Conservation (phyloP, 129 eudicot species). For the Centaurea solstitialis region DNA sequence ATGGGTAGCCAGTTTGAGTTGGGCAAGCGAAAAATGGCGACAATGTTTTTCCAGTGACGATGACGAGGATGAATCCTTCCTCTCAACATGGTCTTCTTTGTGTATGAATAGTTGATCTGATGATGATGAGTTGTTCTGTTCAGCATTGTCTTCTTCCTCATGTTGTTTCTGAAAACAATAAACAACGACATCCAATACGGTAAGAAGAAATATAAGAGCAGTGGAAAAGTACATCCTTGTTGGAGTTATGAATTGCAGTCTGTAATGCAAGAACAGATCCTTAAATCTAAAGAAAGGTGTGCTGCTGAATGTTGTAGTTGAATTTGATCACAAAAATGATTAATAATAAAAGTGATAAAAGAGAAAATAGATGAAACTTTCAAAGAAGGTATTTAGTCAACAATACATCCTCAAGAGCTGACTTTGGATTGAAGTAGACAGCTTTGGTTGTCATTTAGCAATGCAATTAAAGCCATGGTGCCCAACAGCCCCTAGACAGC, state of each 20-base stretch:
- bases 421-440: background rate
- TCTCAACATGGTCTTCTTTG: slow-evolving; percentile 1
- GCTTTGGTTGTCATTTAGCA: no score
- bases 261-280: slow-evolving; percentile 7
- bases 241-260: background rate
- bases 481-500: no score
- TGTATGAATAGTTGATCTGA: background rate
- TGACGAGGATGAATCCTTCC: slow-evolving; percentile 2
- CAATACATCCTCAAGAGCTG: background rate
- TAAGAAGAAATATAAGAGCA: slow-evolving; percentile 14
- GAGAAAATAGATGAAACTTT: slow-evolving; percentile 1
- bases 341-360: no score
- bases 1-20: slow-evolving; percentile 31
- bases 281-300: background rate
- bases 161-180: slow-evolving; percentile 24
- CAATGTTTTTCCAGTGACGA: background rate
- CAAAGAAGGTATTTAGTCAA: background rate
- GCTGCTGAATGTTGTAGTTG: background rate
- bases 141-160: background rate
- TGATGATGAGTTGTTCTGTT: slow-evolving; percentile 21
- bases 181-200: slow-evolving; percentile 8
- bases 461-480: no score
- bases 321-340: background rate
- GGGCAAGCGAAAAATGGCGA: slow-evolving; percentile 26
- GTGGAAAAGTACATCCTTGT: slow-evolving; percentile 26